Evolutionary conservation across 441 rosid genomes (phyloP).

Genomic region (Eruca vesicaria): DNA sequence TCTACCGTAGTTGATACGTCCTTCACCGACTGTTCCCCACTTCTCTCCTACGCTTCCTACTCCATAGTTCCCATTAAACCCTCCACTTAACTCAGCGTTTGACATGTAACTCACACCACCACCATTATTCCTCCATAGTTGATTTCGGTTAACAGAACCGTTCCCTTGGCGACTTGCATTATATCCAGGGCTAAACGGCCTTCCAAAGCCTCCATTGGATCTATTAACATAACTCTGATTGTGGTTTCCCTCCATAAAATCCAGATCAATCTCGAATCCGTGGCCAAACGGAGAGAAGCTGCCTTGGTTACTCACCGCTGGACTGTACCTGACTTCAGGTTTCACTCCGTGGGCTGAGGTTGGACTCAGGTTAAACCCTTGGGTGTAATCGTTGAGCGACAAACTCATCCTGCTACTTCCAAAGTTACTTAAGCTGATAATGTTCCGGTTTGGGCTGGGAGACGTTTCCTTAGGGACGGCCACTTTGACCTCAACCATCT

Average conservation of each 20-base stretch:
- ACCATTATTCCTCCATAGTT: neutral
- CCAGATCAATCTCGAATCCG: neutral
- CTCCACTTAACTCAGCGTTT: neutral
- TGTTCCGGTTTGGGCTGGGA: neutral
- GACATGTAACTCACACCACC: constrained; percentile 2
- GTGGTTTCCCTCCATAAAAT: neutral
- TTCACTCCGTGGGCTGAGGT: neutral
- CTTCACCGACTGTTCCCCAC: constrained; percentile 15
- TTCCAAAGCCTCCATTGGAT: neutral
- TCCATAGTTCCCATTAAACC: neutral
- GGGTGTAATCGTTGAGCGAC: neutral
- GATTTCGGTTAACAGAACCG: neutral
- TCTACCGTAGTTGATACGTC: neutral
- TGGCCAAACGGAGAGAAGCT: constrained; percentile 8
- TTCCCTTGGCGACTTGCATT: neutral
- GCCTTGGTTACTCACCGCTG: neutral
- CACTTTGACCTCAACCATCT: constrained; percentile 10
- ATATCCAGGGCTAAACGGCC: constrained; percentile 3
- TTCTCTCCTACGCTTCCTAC: neutral
- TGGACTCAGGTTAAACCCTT: constrained; percentile 2
- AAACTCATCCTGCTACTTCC: neutral
- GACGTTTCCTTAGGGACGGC: constrained; percentile 8
- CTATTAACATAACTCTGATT: neutral
- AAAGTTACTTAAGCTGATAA: neutral
- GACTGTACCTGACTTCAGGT: neutral